A percentile compares a stretch with the other conserved stretches of the same genome.
Evolutionary conservation across 1,139 yeast genomes (phyloP).

Genomic region (Meyerozyma elateridarum): DNA sequence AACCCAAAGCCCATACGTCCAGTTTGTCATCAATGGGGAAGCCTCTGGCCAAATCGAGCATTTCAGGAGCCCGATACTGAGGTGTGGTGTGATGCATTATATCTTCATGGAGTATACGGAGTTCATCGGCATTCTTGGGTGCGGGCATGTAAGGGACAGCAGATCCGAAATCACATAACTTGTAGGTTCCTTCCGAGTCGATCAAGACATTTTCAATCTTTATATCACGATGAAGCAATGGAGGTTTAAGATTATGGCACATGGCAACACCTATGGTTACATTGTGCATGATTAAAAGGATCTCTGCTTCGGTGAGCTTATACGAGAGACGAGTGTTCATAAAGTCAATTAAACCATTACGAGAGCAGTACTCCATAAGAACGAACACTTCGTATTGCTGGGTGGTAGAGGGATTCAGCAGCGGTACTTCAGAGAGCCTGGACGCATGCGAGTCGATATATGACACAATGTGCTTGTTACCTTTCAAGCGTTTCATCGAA

Average conservation of each 20-base stretch:
- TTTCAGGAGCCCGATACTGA: constrained; percentile 95
- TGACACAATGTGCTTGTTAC: constrained; percentile 74
- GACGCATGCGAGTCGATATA: constrained; percentile 95
- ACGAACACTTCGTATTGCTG: constrained; percentile 81
- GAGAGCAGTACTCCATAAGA: constrained; percentile 86
- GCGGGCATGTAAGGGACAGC: constrained; percentile 66
- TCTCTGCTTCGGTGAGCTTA: constrained; percentile 77
- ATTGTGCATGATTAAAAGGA: constrained; percentile 77
- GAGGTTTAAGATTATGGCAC: constrained; percentile 81
- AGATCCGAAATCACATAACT: constrained; percentile 93
- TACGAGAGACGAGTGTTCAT: constrained; percentile 89
- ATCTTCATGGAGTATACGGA: constrained; percentile 70
- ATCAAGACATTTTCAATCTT: constrained; percentile 93
- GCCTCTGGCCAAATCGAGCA: constrained; percentile 83
- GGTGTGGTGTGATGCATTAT: constrained; percentile 91
- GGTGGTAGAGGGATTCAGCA: constrained; percentile 17
- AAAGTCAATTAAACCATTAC: constrained; percentile 84
- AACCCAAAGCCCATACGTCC: constrained; percentile 96
- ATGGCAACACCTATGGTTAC: constrained; percentile 77
- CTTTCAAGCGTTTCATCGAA: constrained; percentile 76
- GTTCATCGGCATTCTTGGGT: constrained; percentile 62
- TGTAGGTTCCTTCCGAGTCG: constrained; percentile 65
- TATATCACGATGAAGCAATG: constrained; percentile 87
- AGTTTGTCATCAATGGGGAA: constrained; percentile 90
- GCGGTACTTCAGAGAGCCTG: constrained; percentile 27